phyloP scores from a whole-genome alignment of 208 protist species.

The Trypanosoma boissoni region DNA sequence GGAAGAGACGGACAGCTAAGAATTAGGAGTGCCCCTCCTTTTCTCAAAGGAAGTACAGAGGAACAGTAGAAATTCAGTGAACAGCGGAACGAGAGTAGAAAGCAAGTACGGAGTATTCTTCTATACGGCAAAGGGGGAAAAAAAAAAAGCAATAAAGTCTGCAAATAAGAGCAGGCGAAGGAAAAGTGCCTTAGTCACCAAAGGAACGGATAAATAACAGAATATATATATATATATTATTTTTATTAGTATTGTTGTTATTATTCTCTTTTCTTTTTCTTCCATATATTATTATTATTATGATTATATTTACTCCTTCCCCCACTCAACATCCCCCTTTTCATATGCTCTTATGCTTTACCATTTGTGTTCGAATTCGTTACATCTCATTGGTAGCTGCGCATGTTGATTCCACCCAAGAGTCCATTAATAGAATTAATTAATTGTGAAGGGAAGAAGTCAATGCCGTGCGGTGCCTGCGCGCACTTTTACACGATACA shows the following conservation, averaged over 20 bases:
- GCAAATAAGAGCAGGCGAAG: not conserved
- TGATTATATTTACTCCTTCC: not conserved
- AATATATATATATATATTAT: not conserved
- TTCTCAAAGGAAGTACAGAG: constrained; percentile 11
- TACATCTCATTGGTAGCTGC: too few species aligned
- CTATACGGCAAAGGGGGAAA: too few species aligned
- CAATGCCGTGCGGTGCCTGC: too few species aligned
- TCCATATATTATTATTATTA: not conserved
- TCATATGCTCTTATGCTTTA: not conserved
- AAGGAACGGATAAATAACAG: not conserved
- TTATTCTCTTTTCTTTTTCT: constrained; percentile 14
- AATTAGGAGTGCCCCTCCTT: too few species aligned
- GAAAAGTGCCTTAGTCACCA: not conserved
- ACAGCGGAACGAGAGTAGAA: constrained; percentile 8
- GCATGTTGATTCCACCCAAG: too few species aligned
- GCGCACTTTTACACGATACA: too few species aligned
- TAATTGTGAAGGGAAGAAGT: too few species aligned
- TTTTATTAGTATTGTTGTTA: not conserved
- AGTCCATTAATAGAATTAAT: too few species aligned
- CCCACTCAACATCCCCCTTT: not conserved
- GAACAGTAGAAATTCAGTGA: constrained; percentile 15
- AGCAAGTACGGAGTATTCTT: too few species aligned
- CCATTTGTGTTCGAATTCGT: too few species aligned
- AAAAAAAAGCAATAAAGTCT: not conserved
- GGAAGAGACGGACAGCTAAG: not conserved